Evolutionary conservation across 2,329 filamentous ascomycete species (phyloP).

Genomic region (Fusarium graminum): DNA sequence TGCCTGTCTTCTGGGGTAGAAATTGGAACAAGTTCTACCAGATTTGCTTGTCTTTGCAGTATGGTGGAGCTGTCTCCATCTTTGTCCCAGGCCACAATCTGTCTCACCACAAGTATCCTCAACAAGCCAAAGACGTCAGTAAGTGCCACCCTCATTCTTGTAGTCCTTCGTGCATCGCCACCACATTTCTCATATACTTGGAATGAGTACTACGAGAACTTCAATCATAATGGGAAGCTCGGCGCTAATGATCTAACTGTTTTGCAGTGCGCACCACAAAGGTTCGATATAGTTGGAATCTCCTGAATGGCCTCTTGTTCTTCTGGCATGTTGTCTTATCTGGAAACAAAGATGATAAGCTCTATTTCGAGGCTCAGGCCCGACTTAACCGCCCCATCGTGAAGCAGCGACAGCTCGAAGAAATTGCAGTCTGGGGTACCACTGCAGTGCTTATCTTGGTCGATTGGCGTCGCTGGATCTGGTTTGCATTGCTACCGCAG

Average conservation of each 20-base stretch:
- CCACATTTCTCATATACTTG: not conserved
- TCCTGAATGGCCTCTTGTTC: slow-evolving; percentile 18
- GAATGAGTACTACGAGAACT: not conserved
- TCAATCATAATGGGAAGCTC: not conserved
- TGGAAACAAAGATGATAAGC: slow-evolving; percentile 22
- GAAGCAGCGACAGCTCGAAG: slow-evolving; percentile 16
- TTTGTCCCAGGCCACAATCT: slow-evolving; percentile 28
- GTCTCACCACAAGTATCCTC: slow-evolving; percentile 32
- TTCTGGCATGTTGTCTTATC: slow-evolving; percentile 28
- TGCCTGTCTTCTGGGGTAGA: slow-evolving; percentile 22
- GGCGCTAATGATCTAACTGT: slow-evolving; percentile 1
- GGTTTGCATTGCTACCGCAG: slow-evolving; percentile 19
- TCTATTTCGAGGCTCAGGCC: slow-evolving; percentile 24
- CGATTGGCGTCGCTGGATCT: slow-evolving; percentile 29
- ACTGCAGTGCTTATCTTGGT: slow-evolving; percentile 9
- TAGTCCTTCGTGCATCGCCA: too few species aligned
- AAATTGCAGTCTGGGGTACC: slow-evolving; percentile 22
- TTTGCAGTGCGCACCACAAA: slow-evolving; percentile 27
- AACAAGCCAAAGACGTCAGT: slow-evolving; percentile 30
- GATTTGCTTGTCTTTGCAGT: slow-evolving; percentile 28
- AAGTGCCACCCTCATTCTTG: slow-evolving; percentile 1
- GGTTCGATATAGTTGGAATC: slow-evolving; percentile 32
- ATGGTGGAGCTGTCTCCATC: slow-evolving; percentile 23
- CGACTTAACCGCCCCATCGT: slow-evolving; percentile 25
- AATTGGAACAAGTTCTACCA: slow-evolving; percentile 33